phyloP scores from a whole-genome alignment of 1,284 basidiomycete genomes.

The Neonothopanus nambi region DNA sequence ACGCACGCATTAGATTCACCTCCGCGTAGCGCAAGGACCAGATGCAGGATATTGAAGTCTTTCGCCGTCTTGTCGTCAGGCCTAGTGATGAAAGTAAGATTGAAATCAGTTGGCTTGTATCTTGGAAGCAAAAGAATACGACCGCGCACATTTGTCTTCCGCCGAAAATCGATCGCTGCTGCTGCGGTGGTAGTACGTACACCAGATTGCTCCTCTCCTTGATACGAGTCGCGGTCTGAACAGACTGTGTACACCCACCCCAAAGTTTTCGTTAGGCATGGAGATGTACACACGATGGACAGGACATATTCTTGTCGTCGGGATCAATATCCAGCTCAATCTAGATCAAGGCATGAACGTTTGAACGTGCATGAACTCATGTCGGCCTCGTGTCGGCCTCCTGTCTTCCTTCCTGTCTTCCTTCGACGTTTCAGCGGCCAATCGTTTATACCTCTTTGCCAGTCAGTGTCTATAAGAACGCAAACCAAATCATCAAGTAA shows the following conservation, averaged over 20 bases:
- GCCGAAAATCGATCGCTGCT: constrained; percentile 93
- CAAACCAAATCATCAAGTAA: neutral
- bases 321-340: constrained; percentile 96
- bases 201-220: constrained; percentile 99
- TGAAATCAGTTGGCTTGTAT: too few species aligned
- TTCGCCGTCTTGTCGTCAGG: constrained; percentile 86
- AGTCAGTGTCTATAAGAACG: constrained; percentile 74
- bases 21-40: constrained; percentile 91
- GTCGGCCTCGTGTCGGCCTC: too few species aligned
- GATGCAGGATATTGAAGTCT: constrained; percentile 88
- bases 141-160: constrained; percentile 91
- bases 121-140: too few species aligned
- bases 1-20: too few species aligned
- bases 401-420: too few species aligned
- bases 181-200: constrained; percentile 96
- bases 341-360: constrained; percentile 41
- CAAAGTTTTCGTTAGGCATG: constrained; percentile 11
- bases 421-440: too few species aligned
- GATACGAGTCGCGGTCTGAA: constrained; percentile 88
- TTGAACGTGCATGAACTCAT: too few species aligned
- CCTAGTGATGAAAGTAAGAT: constrained; percentile 38
- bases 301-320: constrained; percentile 77
- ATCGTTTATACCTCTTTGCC: constrained; percentile 79
- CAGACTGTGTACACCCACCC: constrained; percentile 10
- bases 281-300: neutral